Conservation (phyloP, 2,329 filamentous ascomycete species). For the Neonectria sp. region DNA sequence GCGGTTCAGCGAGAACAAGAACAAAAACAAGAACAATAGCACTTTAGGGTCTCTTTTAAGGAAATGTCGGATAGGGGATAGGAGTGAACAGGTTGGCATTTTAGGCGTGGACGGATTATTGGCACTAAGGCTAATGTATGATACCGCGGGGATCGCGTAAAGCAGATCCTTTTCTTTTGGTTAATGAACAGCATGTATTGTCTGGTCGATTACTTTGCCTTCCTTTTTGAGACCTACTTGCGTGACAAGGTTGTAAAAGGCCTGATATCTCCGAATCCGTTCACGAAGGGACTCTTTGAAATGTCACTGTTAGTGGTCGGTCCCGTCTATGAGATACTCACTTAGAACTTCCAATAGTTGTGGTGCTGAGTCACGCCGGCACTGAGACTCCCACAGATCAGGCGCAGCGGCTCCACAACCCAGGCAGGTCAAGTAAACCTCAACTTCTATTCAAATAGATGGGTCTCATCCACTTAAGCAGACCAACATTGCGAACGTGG, state of each 20-base stretch:
- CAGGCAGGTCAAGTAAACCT: slow-evolving; percentile 17
- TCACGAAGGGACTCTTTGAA: not conserved
- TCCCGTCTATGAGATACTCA: not conserved
- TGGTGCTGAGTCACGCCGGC: slow-evolving; percentile 47
- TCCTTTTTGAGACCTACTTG: not conserved
- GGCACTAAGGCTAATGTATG: slow-evolving; percentile 46
- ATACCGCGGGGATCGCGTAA: slow-evolving; percentile 38
- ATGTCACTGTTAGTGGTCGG: not conserved
- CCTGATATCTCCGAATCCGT: not conserved
- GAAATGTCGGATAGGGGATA: slow-evolving; percentile 17
- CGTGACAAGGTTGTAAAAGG: not conserved
- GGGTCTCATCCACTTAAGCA: not conserved
- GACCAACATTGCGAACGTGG: not conserved
- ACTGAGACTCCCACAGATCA: not conserved
- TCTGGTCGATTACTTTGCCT: not conserved
- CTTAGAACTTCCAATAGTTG: slow-evolving; percentile 1
- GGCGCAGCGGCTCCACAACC: slow-evolving; percentile 14
- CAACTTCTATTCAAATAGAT: slow-evolving; percentile 13
- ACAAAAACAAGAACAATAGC: slow-evolving; percentile 1
- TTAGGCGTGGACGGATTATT: slow-evolving; percentile 41
- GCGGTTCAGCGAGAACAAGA: slow-evolving; percentile 18
- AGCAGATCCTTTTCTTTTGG: slow-evolving; percentile 33
- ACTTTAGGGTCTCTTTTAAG: slow-evolving; percentile 27
- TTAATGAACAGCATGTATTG: slow-evolving; percentile 24
- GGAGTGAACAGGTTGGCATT: slow-evolving; percentile 38